Evolutionary conservation across 208 protist genomes (phyloP).

Genomic region (Trypanosoma avium): DNA sequence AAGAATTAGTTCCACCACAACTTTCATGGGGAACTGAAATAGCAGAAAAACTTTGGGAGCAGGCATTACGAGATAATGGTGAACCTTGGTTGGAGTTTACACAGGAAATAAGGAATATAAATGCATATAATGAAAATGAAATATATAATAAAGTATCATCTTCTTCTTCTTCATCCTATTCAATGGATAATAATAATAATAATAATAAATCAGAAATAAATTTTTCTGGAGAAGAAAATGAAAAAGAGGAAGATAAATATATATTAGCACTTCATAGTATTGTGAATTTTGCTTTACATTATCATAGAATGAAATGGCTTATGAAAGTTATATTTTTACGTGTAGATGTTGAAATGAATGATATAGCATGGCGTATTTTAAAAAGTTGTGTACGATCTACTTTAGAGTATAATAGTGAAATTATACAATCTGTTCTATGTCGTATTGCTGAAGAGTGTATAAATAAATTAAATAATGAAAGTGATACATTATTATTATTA

Average conservation of each 20-base stretch:
- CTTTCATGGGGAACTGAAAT: constrained; percentile 14
- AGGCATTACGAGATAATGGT: constrained; percentile 8
- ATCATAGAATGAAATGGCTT: constrained; percentile 47
- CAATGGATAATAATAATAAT: not conserved
- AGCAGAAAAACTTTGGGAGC: constrained; percentile 14
- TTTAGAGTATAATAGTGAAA: constrained; percentile 12
- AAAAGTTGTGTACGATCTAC: constrained; percentile 14
- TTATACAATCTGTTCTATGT: constrained; percentile 14
- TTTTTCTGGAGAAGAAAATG: not conserved
- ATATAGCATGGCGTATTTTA: constrained; percentile 27
- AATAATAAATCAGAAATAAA: no score
- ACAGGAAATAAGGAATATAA: not conserved
- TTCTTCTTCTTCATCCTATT: no score
- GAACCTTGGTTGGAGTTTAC: constrained; percentile 7
- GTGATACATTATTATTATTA: not conserved
- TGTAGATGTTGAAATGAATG: constrained; percentile 27
- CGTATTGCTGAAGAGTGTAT: constrained; percentile 11
- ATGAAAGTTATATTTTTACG: constrained; percentile 46
- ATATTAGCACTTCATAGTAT: constrained; percentile 30
- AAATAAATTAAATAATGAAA: not conserved
- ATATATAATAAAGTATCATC: not conserved
- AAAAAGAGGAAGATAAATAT: constrained; percentile 6
- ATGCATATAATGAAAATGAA: not conserved
- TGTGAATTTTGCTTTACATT: constrained; percentile 57
- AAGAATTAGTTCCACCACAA: constrained; percentile 8